A percentile compares a stretch with the other conserved stretches of the same genome.
Evolutionary conservation across 2,329 filamentous ascomycete genomes (phyloP).

Genomic region (Thelonectria olida): DNA sequence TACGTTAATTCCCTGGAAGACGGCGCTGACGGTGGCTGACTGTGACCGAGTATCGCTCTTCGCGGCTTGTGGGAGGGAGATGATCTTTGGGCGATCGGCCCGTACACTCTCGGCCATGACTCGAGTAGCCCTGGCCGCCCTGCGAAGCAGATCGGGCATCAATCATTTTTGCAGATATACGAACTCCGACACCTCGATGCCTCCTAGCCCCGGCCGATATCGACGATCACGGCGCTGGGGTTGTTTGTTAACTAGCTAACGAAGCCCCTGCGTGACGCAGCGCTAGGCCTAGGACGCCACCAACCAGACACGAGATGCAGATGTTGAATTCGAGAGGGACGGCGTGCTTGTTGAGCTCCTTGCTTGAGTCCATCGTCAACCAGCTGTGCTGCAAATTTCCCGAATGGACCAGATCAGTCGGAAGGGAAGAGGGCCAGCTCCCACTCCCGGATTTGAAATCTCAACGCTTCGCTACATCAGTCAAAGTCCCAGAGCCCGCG

Average conservation of each 20-base stretch:
- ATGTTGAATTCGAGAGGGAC: neutral
- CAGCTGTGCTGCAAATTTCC: neutral
- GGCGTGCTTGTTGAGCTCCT: neutral
- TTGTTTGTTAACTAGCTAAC: neutral
- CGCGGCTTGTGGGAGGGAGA: neutral
- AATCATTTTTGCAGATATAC: neutral
- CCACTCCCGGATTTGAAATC: neutral
- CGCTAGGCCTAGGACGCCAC: neutral
- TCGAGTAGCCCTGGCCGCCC: neutral
- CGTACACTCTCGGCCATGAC: neutral
- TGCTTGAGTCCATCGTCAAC: neutral
- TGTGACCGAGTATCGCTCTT: neutral
- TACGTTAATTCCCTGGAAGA: neutral
- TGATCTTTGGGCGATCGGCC: neutral
- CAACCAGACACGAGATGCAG: neutral
- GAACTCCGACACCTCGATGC: neutral
- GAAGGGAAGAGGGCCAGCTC: neutral
- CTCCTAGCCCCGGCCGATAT: neutral
- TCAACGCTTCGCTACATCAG: neutral
- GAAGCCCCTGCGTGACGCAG: neutral
- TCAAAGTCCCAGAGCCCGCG: neutral
- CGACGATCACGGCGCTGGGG: too few species aligned
- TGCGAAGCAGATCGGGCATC: neutral
- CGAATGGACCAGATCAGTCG: neutral
- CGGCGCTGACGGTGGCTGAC: neutral